Base-by-base conservation (phyloP, 129 eudicot species). In the Pseudognaphalium luteoalbum region DNA sequence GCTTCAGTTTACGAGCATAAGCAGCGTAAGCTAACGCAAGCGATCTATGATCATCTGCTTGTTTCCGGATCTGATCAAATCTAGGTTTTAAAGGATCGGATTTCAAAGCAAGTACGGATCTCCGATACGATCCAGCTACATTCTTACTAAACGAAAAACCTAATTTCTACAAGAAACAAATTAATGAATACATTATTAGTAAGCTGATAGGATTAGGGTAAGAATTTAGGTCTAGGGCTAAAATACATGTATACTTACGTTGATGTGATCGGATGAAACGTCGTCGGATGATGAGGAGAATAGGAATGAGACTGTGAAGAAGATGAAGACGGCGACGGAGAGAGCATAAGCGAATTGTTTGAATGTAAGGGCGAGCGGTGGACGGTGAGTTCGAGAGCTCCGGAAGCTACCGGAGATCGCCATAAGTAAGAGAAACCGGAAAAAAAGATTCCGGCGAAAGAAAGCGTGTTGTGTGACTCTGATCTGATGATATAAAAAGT, bases 1-100 rank as follows among this genome's bases (percentile, higher is more conserved):
- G 96, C 87, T 92, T 92, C 25, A 92, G 83, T 76, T 92, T 92
- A 70, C 98, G 85, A n/a, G 98, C 98, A 76, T 90, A 92, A n/a
- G 98, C 81, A 50, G 98, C 98, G 54, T 92, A 92, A 64, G 98
- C 94, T 32, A 87, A 73, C 65, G 84, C 98, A 62, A 89, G 85
- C 71, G 83, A 70, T 68, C 90, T 80, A 72, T 92, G 96, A 81
- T 92, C 98, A 35, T 92, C 98, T 2, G 96, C 98, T 79, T 92
- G 98, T 76, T 92, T 92, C 22, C 88, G 79, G 84, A 90, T 88
- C 86, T 92, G 98, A 80, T 90, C 98, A 21, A 92, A 82, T 76
- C 90, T 80, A 58, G 98, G 96, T 73, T 82, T 90, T 66, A 90
- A 68, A 0, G 98, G 98, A 87, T 92, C 98, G 1, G 98, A 90